Base-by-base conservation (phyloP, 163 green algal species). In the Prototheca wickerhamii region DNA sequence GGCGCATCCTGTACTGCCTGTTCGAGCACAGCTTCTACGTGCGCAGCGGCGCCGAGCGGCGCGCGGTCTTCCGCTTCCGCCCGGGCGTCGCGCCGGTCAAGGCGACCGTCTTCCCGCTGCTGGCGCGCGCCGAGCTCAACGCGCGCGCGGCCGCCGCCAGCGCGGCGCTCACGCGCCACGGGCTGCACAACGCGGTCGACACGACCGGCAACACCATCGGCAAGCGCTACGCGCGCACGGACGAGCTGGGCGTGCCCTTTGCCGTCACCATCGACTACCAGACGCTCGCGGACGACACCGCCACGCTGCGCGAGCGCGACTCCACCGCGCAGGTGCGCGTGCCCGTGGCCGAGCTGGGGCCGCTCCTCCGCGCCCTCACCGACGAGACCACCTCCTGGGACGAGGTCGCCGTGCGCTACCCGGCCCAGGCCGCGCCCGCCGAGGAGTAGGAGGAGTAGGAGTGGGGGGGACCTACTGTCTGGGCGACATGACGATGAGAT, bases 211-310 rank as follows among this genome's bases (percentile, higher is more conserved):
- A 77, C 60, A 92, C 87, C 29, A 96, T 99, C 63, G 93, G 93
- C 62, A 96, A 95, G 82, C 81, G 94, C 44, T 99, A 99, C 72
- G 89, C 92, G 29, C 86, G 94, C 40, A 98, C 91, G 31, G 94
- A 99, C 68, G 94, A 98, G 82, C 84, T 99, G 29, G 94, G 94
- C 23, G 88, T 98, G 46, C 94, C 94, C 0, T 99, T 95, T 76
- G 93, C 88, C 3, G 73, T 99, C 44, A 99, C 94, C 3, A 85
- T 98, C 0, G 92, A 98, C 76, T 89, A 81, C 64, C 44, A 74
- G 21, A 84, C 76, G 0, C 40, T 89, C 55, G 58, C 84, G 30
- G 84, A 96, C 58, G 64, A 61, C 60, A 95, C 87, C 2, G 92
- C 95, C 23, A 99, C 94, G n/a, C 58, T 99, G 58, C 80, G 94